These are phyloP conservation scores for Leccinum pseudoinsigne DNA, from an alignment of 1,284 basidiomycete genomes.

Conservation along the genomic window DNA sequence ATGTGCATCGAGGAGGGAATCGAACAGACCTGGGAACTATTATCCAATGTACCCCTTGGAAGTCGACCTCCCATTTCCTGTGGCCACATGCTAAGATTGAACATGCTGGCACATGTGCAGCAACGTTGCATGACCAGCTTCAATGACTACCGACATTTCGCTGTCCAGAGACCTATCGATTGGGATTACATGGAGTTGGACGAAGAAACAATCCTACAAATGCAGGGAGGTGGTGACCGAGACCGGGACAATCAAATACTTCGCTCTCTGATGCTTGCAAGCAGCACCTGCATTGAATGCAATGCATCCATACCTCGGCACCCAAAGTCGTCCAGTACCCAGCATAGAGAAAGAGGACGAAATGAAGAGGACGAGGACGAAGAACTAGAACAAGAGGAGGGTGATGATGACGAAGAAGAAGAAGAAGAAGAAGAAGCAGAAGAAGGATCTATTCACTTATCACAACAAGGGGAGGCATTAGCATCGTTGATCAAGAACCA, in stretches of 20 bases:
- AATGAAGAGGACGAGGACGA: no score
- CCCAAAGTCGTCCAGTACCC: no score
- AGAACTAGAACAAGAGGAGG: no score
- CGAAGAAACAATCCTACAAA: background rate
- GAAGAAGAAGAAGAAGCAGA: no score
- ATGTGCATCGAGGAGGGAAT: constrained; percentile 5
- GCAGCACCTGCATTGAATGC: constrained; percentile 3
- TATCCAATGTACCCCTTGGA: background rate
- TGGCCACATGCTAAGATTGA: constrained; percentile 4
- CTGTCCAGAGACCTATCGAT: accelerated
- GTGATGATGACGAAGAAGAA: background rate
- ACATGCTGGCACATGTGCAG: constrained; percentile 3
- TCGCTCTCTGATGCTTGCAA: background rate
- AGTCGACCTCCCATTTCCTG: background rate
- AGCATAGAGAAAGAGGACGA: no score
- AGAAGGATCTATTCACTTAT: background rate
- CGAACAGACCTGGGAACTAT: background rate
- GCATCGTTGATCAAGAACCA: background rate
- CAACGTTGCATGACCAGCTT: constrained; percentile 4
- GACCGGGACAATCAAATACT: background rate
- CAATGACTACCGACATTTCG: constrained; percentile 9
- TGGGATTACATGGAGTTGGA: constrained; percentile 7
- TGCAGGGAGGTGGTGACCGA: constrained; percentile 2
- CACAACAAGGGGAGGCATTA: background rate
- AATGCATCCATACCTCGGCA: no score